phyloP scores from a whole-genome alignment of 768 basidiomycete species.

The button mushroom (Agaricus bisporus) region DNA sequence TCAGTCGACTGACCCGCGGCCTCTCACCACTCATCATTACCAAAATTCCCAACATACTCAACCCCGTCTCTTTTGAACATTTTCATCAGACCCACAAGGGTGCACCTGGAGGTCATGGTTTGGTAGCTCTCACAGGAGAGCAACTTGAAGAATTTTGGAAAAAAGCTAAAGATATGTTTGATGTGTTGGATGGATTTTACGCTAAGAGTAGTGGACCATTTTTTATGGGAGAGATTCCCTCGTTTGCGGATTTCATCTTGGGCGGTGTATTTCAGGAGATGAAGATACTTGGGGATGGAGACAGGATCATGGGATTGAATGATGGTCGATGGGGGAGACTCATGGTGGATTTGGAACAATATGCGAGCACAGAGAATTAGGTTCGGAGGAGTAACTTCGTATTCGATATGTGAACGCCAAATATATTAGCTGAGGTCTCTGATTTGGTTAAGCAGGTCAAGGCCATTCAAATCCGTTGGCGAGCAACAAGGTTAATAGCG shows the following conservation, averaged over 20 bases:
- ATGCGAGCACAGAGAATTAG: slow-evolving; percentile 3
- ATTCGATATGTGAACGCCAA: no score
- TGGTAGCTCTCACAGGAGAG: slow-evolving; percentile 29
- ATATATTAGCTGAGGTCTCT: no score
- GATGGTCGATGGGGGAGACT: slow-evolving; percentile 31
- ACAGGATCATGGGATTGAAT: slow-evolving; percentile 30
- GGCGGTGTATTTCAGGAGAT: slow-evolving; percentile 24
- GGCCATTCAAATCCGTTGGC: no score
- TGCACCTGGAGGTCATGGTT: slow-evolving; percentile 27
- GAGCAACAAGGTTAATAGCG: no score
- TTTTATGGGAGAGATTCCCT: slow-evolving; percentile 29
- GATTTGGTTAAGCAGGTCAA: no score
- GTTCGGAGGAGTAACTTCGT: no score
- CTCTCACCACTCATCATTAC: slow-evolving; percentile 14
- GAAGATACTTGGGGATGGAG: slow-evolving; percentile 32
- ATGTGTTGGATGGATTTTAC: slow-evolving; percentile 23
- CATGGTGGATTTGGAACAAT: slow-evolving; percentile 10
- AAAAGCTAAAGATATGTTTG: slow-evolving; percentile 26
- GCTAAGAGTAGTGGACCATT: slow-evolving; percentile 24
- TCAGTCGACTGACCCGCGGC: neutral
- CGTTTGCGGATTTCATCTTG: slow-evolving; percentile 36
- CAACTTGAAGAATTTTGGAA: slow-evolving; percentile 30
- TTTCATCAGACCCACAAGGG: slow-evolving; percentile 32
- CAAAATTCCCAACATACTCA: slow-evolving; percentile 14
- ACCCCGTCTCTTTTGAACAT: slow-evolving; percentile 16